Base-by-base conservation (phyloP, 129 eudicot genomes). In the Flaveria trinervia region DNA sequence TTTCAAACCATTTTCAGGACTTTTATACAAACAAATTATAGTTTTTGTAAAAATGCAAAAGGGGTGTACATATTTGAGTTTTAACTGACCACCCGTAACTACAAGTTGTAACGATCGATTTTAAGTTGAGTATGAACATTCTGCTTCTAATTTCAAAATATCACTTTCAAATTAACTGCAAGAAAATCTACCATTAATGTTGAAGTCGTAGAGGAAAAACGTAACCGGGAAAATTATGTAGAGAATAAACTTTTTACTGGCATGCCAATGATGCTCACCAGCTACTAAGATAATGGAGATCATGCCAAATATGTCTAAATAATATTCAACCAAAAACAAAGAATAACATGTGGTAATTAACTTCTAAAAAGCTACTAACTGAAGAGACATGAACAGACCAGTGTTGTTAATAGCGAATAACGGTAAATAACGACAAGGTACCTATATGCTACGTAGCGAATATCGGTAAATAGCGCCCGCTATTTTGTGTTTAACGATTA, bases 1-100 rank as follows among this genome's bases (percentile, higher is more conserved):
- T 15, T 65, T 65, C 30, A 5, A 64, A 61, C 67, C 43, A n/a
- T 54, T 49, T 49, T 49, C n/a, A 0, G n/a, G 2, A 20, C 23
- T 56, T 54, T 22, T 20, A 8, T 56, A 56, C 28, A 56, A 56
- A 20, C 64, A 18, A 7, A 25, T 13, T 26, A 12, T 26, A 60
- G 14, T 60, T 54, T n/a, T 23, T 60, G 67, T 61, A 36, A 61
- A 61, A 61, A 61, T 25, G 67, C 41, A 26, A 61, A 61, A 26
- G 67, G 67, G 28, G 64, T 22, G 30, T 57, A 18, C 20, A 16
- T 13, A 55, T 55, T 55, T 55, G 61, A 17, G 61, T n/a, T 20
- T 56, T 56, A 56, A 56, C 64, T 22, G 13, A 56, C 9, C 9
- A 56, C 8, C 7, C 25, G 0, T 7, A 30, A 56, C 64, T 17